phyloP scores from a whole-genome alignment of 2,329 filamentous ascomycete genomes.

The Blastomyces parvus region DNA sequence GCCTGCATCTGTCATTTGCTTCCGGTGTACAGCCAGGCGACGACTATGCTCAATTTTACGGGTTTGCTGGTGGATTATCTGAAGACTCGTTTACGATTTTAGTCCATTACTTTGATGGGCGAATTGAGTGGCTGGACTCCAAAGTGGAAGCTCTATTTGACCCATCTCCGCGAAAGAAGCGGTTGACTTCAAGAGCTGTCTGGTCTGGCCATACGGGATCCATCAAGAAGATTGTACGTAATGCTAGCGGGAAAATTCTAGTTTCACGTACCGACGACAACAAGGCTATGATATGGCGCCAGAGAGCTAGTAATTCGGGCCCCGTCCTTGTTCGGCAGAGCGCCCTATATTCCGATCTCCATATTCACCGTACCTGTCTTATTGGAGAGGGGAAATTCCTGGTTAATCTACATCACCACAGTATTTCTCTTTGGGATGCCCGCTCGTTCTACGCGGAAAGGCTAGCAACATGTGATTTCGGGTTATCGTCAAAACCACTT shows the following conservation, averaged over 20 bases:
- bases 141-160: slow-evolving; percentile 74
- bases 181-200: slow-evolving; percentile 53
- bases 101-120: slow-evolving; percentile 75
- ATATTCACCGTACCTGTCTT: slow-evolving; percentile 72
- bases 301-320: slow-evolving; percentile 44
- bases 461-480: slow-evolving; percentile 51
- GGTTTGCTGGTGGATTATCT: slow-evolving; percentile 56
- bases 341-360: slow-evolving; percentile 54
- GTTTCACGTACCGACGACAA: slow-evolving; percentile 71
- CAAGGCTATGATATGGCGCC: slow-evolving; percentile 76
- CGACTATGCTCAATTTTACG: slow-evolving; percentile 60
- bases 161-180: slow-evolving; percentile 49
- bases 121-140: slow-evolving; percentile 70
- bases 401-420: slow-evolving; percentile 64
- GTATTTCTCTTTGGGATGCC: slow-evolving; percentile 72
- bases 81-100: slow-evolving; percentile 62
- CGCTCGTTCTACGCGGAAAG: slow-evolving; percentile 49
- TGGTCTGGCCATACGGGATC: slow-evolving; percentile 79
- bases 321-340: slow-evolving; percentile 57
- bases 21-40: slow-evolving; percentile 24
- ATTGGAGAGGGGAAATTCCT: slow-evolving; percentile 69
- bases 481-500: slow-evolving; percentile 59
- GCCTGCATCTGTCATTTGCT: slow-evolving; percentile 37
- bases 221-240: slow-evolving; percentile 78
- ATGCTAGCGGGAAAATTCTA: slow-evolving; percentile 67